Base-by-base conservation (phyloP, 2,329 filamentous ascomycete genomes). In the Fusarium mundagurra region DNA sequence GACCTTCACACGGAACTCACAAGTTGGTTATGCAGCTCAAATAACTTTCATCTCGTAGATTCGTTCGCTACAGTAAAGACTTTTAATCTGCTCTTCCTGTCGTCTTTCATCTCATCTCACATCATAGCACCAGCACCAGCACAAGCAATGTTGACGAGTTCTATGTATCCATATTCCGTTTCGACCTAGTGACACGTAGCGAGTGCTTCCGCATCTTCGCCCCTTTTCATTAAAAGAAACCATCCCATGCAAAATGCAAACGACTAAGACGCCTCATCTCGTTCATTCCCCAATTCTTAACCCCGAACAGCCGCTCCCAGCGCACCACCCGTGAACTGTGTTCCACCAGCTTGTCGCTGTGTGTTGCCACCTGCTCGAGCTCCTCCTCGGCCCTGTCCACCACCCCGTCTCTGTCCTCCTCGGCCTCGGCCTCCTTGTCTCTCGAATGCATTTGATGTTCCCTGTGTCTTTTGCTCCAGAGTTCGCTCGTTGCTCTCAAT, bases 401-500 rank as follows among this genome's bases (percentile, higher is more conserved):
- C 86, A 47, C 93, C 92, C 71, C 92, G 89, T 27, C 84, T 90
- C 80, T 82, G 83, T 61, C 91, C 93, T 54, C 92, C 91, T 34
- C 92, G 89, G 70, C 93, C 92, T 74, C 92, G 90, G 65, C 93
- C 94, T 75, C 94, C 93, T 86, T 98, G 94, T 83, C 96, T 88
- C 88, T 98, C 95, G 85, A 98, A 98, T 34, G 95, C 96, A 81
- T 97, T 97, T 67, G 94, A 92, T 77, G 95, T 98, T 78, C 96
- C 96, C 84, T 98, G 95, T 78, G 97, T 98, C 82, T 96, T 92
- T 84, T 98, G 95, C 88, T 99, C 96, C 78, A 99, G 89, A 31
- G 96, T 97, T 83, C 97, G 92, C 88, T 99, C 96, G 86, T 99
- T 99, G 78, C 92, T 92, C 89, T 99, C 97, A 81, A 98, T 98